Evolutionary conservation across 2,329 filamentous ascomycete genomes (phyloP), one percentile per base, ranked within the genome.

Genomic region (Pyrenophora graminea): DNA sequence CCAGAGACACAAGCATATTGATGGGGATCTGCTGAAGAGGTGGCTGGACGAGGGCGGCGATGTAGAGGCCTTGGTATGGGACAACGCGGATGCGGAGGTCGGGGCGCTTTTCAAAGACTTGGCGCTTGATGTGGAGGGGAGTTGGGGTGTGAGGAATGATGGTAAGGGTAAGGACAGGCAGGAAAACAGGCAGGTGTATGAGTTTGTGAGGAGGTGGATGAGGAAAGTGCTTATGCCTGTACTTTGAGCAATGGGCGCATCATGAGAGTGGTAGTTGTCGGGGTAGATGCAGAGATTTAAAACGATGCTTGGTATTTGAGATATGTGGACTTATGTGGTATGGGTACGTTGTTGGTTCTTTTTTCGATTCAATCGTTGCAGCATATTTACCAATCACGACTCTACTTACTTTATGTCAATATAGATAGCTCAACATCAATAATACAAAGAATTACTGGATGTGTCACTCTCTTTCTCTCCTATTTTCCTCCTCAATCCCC

Each of bases 21-120:
- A 79, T 53, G 77, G 76, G 1, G 76, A 79, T 57, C 36, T 74
- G 4, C 45, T 79, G 4, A 55, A 55, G 10, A 45, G 69, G 8
- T 69, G 72, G 33, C 43, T 78, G 7, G 53, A 55, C 10, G 54
- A 58, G 15, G 59, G 61, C 13, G 55, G 58, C 2, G 64, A 66
- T 30, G 9, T 71, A 8, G 25, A 39, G 12, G 17, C 8, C 0
- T 39, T 70, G 39, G 30, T 66, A 1, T 32, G 44, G 2, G 46
- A 46, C 4, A 50, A 45, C 3, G 62, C 57, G 5, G 66, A 69
- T 4, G 36, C 41, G 12, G 64, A 62, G 6, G 59, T 72, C 13
- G 17, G 25, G 15, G 41, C 32, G 15, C 45, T 69, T 31, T 68
- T 69, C 30, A 19, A 44, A 30, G 63, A 74, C 47, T 50, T 75